Evolutionary conservation across 2,329 filamentous ascomycete genomes (phyloP).

Genomic region (Phyllosticta citrichinensis): DNA sequence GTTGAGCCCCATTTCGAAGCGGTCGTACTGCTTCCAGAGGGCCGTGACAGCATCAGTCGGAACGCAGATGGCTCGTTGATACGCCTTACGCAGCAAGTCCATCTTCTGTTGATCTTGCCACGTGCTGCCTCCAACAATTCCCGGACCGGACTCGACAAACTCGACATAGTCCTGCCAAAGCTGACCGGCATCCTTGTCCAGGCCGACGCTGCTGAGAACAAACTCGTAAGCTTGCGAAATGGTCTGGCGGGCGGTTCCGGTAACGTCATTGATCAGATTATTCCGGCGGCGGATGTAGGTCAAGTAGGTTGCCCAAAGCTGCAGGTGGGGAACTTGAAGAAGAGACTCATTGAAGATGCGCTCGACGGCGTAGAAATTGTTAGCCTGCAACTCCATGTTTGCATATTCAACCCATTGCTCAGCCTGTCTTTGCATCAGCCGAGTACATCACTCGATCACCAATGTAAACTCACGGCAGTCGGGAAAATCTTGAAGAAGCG

Average conservation of each 20-base stretch:
- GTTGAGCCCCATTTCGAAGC: conserved; percentile 89
- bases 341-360: conserved; percentile 74
- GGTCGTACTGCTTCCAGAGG: conserved; percentile 95
- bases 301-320: conserved; percentile 86
- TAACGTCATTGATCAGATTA: conserved; percentile 70
- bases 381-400: conserved; percentile 78
- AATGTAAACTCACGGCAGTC: conserved; percentile 61
- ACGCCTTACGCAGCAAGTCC: conserved; percentile 83
- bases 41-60: conserved; percentile 74
- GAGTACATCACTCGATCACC: neutral
- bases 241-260: conserved; percentile 64
- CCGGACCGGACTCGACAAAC: conserved; percentile 82
- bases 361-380: conserved; percentile 73
- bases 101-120: conserved; percentile 99
- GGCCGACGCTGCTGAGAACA: conserved; percentile 77
- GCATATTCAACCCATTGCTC: conserved; percentile 86
- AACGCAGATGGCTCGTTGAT: conserved; percentile 79
- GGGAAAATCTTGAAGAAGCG: conserved; percentile 84
- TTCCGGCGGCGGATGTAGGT: conserved; percentile 91
- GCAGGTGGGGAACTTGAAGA: conserved; percentile 67
- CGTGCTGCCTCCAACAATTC: conserved; percentile 68
- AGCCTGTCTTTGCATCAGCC: conserved; percentile 46
- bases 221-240: conserved; percentile 87
- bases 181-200: conserved; percentile 79
- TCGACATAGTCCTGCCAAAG: conserved; percentile 95